phyloP scores from a whole-genome alignment of 2,329 filamentous ascomycete genomes.

The Arthroderma sp. region DNA sequence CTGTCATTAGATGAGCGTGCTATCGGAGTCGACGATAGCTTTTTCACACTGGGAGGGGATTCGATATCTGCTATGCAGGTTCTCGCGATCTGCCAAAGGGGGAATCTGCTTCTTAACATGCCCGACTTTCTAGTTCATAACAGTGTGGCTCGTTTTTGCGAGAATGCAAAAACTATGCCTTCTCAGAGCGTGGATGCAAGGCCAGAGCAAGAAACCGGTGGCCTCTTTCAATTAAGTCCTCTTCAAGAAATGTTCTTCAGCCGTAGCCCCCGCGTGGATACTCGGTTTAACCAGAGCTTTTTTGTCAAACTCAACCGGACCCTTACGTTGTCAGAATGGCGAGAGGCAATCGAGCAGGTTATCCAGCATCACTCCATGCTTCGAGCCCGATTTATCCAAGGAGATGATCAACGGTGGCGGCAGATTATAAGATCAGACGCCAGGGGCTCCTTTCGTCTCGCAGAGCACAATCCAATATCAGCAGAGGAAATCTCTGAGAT shows the following conservation, averaged over 20 bases:
- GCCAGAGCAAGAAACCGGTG: neutral
- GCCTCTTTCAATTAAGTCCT: conserved; percentile 8
- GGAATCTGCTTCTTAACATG: no score
- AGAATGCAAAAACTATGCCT: no score
- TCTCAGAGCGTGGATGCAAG: no score
- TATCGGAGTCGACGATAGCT: conserved; percentile 2
- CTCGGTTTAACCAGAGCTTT: conserved; percentile 13
- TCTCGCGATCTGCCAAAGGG: neutral
- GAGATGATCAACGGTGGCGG: conserved; percentile 7
- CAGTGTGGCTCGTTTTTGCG: no score
- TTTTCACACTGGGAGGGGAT: conserved; percentile 19
- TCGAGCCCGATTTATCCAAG: conserved; percentile 11
- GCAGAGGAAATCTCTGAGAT: conserved; percentile 13
- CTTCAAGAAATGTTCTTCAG: conserved; percentile 12
- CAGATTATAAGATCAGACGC: conserved; percentile 4
- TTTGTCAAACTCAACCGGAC: neutral
- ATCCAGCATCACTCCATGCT: conserved; percentile 12
- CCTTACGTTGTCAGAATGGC: conserved; percentile 18
- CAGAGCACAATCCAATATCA: conserved; percentile 13
- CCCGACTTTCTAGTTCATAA: no score
- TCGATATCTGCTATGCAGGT: conserved; percentile 26
- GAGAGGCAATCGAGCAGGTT: conserved; percentile 7
- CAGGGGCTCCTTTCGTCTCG: conserved; percentile 18
- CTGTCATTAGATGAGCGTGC: neutral
- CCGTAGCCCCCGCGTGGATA: conserved; percentile 4